Conservation (phyloP, 2,329 filamentous ascomycete species). For the Cercospora sp. region DNA sequence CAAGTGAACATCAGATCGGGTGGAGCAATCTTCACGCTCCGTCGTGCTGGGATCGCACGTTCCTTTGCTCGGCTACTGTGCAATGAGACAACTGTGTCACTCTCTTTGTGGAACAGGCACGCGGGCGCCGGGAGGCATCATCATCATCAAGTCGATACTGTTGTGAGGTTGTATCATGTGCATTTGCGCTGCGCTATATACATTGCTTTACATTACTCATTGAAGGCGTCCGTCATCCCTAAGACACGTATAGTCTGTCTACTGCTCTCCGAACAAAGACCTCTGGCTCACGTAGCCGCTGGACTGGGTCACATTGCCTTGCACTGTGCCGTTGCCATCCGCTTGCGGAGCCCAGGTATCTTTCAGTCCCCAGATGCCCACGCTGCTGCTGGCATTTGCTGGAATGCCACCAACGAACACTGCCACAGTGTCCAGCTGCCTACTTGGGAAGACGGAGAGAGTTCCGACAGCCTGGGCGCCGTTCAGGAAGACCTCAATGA, state of each 20-base stretch:
- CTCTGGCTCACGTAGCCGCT: not conserved
- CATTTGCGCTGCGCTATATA: not conserved
- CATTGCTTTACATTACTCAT: not conserved
- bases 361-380: constrained; percentile 43
- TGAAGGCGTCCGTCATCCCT: not conserved
- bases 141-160: not conserved
- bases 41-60: not conserved
- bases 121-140: not conserved
- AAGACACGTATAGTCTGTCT: not conserved
- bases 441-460: constrained; percentile 53
- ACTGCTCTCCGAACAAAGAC: constrained; percentile 10
- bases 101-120: not conserved
- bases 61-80: constrained; percentile 1
- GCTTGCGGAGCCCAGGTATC: constrained; percentile 42
- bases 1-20: not conserved
- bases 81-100: not conserved
- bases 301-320: constrained; percentile 35
- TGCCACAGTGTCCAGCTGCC: constrained; percentile 44
- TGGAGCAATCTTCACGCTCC: not conserved
- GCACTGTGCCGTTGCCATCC: constrained; percentile 37
- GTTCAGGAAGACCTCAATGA: constrained; percentile 58
- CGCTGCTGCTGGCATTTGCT: constrained; percentile 41
- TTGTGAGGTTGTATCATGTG: not conserved
- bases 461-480: constrained; percentile 54
- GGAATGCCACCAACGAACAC: constrained; percentile 41